phyloP scores from a whole-genome alignment of 2,329 filamentous ascomycete species.

The Rhytidhysteron rufulum region DNA sequence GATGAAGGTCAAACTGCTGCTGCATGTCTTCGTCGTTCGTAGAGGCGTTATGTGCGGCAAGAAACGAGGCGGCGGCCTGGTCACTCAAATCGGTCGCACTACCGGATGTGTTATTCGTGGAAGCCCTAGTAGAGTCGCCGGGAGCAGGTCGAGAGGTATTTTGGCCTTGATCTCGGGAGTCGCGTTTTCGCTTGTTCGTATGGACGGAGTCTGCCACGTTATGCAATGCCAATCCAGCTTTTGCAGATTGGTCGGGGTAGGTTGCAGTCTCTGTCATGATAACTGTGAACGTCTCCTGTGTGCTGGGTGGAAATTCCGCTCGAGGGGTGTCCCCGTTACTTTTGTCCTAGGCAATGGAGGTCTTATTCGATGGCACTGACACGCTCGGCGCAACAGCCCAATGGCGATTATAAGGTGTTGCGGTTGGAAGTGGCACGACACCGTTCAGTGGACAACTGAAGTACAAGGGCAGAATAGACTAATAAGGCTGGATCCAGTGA shows the following conservation, averaged over 20 bases:
- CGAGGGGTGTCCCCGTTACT: conserved; percentile 13
- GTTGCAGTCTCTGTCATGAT: conserved; percentile 36
- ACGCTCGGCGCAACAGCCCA: conserved; percentile 11
- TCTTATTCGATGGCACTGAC: conserved; percentile 13
- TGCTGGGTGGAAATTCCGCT: conserved; percentile 5
- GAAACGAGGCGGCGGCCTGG: conserved; percentile 36
- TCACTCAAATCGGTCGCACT: conserved; percentile 31
- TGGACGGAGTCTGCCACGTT: conserved; percentile 17
- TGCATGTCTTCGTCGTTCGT: conserved; percentile 41
- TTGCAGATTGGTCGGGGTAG: conserved; percentile 32
- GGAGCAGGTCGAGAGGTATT: conserved; percentile 32
- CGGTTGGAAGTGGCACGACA: conserved; percentile 13
- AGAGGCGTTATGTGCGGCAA: conserved; percentile 37
- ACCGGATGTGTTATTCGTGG: conserved; percentile 17
- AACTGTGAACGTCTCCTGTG: conserved; percentile 3
- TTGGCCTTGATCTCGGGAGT: conserved; percentile 41
- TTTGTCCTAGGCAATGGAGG: conserved; percentile 10
- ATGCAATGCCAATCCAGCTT: conserved; percentile 26
- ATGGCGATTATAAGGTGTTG: conserved; percentile 14
- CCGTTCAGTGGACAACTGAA: conserved; percentile 16
- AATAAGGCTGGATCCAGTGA: conserved; percentile 12
- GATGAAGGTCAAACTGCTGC: conserved; percentile 41
- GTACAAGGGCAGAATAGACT: conserved; percentile 11
- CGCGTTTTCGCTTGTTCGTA: conserved; percentile 46
- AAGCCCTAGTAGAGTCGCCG: conserved; percentile 8